phyloP scores from a whole-genome alignment of 805 yeast species.

The Pichia cabralensis region DNA sequence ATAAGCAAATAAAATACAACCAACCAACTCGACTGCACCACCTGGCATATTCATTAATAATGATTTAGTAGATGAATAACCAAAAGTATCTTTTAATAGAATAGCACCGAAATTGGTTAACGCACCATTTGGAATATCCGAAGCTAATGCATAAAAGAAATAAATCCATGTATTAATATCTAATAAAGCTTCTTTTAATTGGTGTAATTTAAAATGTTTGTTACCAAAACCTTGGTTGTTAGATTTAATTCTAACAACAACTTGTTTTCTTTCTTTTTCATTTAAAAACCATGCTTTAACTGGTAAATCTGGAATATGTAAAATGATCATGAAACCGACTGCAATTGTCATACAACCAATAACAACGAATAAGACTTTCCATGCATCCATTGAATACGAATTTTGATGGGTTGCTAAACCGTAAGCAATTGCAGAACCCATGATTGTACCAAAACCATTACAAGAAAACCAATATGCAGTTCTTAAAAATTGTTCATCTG shows the following conservation, averaged over 20 bases:
- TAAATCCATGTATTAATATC: slow-evolving; percentile 35
- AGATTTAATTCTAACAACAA: slow-evolving; percentile 22
- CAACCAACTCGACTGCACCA: slow-evolving; percentile 25
- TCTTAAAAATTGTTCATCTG: slow-evolving; percentile 24
- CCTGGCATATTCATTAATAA: slow-evolving; percentile 21
- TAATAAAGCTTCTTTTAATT: slow-evolving; percentile 19
- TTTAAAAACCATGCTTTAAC: slow-evolving; percentile 26
- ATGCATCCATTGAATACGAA: slow-evolving; percentile 16
- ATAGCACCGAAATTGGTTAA: slow-evolving; percentile 38
- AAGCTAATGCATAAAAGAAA: slow-evolving; percentile 19
- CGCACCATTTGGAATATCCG: slow-evolving; percentile 27
- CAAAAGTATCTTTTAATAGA: slow-evolving; percentile 23
- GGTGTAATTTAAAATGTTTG: slow-evolving; percentile 20
- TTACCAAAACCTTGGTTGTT: slow-evolving; percentile 29
- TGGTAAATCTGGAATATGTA: slow-evolving; percentile 27
- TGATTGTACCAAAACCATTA: slow-evolving; percentile 23
- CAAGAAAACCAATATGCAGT: slow-evolving; percentile 23
- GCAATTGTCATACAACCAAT: slow-evolving; percentile 26
- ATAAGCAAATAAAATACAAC: slow-evolving; percentile 24
- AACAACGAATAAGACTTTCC: slow-evolving; percentile 27
- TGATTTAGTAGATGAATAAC: slow-evolving; percentile 19
- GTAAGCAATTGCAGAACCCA: slow-evolving; percentile 26
- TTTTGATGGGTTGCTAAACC: slow-evolving; percentile 22
- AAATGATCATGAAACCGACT: slow-evolving; percentile 22
- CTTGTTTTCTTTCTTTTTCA: slow-evolving; percentile 28